Evolutionary conservation across 2,329 filamentous ascomycete genomes (phyloP).

Genomic region (Phialophora chinensis): DNA sequence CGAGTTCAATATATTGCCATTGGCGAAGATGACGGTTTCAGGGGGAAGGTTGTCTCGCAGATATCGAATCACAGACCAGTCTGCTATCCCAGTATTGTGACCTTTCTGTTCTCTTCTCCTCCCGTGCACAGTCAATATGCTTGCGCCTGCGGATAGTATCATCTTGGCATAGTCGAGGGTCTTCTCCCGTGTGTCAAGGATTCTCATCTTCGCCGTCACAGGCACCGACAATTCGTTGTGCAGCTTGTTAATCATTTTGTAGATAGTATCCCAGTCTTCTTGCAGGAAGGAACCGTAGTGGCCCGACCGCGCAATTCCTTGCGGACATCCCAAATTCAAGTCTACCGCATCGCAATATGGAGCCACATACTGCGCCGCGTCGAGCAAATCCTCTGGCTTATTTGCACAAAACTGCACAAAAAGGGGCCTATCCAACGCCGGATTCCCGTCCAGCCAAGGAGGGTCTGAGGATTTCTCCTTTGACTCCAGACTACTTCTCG

Average conservation of each 20-base stretch:
- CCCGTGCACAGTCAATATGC: constrained; percentile 91
- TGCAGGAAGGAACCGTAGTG: constrained; percentile 94
- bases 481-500: constrained; percentile 48
- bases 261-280: constrained; percentile 85
- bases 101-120: constrained; percentile 90
- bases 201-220: constrained; percentile 92
- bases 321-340: constrained; percentile 88
- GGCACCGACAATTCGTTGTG: constrained; percentile 80
- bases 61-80: constrained; percentile 85
- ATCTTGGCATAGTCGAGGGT: constrained; percentile 89
- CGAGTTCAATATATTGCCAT: constrained; percentile 87
- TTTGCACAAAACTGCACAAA: constrained; percentile 90
- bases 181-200: constrained; percentile 83
- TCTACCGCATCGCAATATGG: constrained; percentile 95
- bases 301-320: constrained; percentile 89
- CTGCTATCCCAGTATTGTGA: constrained; percentile 88
- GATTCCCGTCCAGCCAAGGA: constrained; percentile 83
- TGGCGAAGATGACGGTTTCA: constrained; percentile 94
- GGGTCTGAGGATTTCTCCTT: constrained; percentile 45
- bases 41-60: constrained; percentile 80
- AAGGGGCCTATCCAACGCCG: constrained; percentile 80
- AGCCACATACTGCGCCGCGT: constrained; percentile 76
- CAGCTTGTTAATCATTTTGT: constrained; percentile 79
- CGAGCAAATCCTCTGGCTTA: constrained; percentile 53
- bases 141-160: constrained; percentile 85